phyloP scores from a whole-genome alignment of 2,329 filamentous ascomycete species.

The Lecanosticta acicola region DNA sequence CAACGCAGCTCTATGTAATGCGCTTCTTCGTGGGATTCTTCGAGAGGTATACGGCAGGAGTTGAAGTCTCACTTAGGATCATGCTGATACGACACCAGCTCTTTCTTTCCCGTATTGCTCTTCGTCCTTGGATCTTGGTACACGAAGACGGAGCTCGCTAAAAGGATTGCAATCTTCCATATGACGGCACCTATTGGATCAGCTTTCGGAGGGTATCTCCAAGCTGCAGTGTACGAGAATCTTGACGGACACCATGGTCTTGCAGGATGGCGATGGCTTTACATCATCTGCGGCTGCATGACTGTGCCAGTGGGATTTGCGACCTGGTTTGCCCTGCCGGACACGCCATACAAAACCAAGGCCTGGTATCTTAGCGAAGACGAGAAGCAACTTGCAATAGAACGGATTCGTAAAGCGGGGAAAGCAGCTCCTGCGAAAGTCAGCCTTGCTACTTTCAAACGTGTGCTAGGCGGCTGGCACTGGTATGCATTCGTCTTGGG shows the following conservation, averaged over 20 bases:
- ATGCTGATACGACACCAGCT: background rate
- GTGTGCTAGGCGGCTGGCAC: conserved; percentile 11
- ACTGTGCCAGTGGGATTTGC: conserved; percentile 49
- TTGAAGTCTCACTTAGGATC: too few relatives aligned
- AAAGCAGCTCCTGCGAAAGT: conserved; percentile 7
- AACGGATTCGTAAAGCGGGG: conserved; percentile 8
- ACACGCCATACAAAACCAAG: conserved; percentile 20
- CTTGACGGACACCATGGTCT: conserved; percentile 9
- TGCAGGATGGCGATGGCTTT: conserved; percentile 13
- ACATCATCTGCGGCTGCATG: conserved; percentile 44
- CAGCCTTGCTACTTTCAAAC: conserved; percentile 7
- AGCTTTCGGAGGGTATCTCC: conserved; percentile 7
- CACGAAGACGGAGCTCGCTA: conserved; percentile 7
- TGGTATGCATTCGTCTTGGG: conserved; percentile 14
- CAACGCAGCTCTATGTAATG: conserved; percentile 10
- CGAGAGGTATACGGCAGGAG: conserved; percentile 3
- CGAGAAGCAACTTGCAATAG: conserved; percentile 8
- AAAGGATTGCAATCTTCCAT: conserved; percentile 11
- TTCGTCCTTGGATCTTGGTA: conserved; percentile 17
- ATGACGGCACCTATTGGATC: conserved; percentile 8
- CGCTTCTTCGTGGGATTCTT: conserved; percentile 11
- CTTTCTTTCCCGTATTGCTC: conserved; percentile 2
- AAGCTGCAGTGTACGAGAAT: conserved; percentile 9
- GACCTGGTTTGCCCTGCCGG: conserved; percentile 52
- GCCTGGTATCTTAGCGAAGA: conserved; percentile 7